Percentiles rank a stretch among this genome's conserved stretches.
phyloP scores from a whole-genome alignment of 2,329 filamentous ascomycete species.

The Beauveria rudraprayagi region DNA sequence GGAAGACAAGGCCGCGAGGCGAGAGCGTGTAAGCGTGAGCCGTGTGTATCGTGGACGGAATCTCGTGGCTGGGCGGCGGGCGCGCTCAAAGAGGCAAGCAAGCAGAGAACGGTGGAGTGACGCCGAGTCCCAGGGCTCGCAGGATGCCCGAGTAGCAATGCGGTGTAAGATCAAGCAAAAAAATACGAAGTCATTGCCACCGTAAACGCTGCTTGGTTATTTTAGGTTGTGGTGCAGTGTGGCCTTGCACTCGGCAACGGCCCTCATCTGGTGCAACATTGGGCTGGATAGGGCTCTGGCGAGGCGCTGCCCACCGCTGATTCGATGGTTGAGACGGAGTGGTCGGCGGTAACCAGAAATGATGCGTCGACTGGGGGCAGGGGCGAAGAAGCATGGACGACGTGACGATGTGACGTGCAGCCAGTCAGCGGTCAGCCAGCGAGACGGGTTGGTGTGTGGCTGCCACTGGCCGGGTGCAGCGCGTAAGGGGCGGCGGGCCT shows the following conservation, averaged over 20 bases:
- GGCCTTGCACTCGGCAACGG: not conserved
- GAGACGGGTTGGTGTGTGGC: not conserved
- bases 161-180: not conserved
- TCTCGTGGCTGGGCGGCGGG: not conserved
- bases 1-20: not conserved
- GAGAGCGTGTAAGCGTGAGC: conserved; percentile 7
- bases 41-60: conserved; percentile 5
- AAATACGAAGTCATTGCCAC: not conserved
- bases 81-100: conserved; percentile 2
- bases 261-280: conserved; percentile 1
- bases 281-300: not conserved
- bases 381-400: not conserved
- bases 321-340: not conserved
- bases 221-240: not conserved
- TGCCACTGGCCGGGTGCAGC: not conserved
- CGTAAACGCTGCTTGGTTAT: not conserved
- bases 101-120: not conserved
- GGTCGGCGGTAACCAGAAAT: conserved; percentile 9
- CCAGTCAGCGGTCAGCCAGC: conserved; percentile 8
- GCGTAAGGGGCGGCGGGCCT: not conserved
- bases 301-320: not conserved
- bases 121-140: not conserved
- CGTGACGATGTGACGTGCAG: not conserved
- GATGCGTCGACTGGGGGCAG: not conserved
- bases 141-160: not conserved